phyloP scores from a whole-genome alignment of 208 protist genomes.

The Herpetomonas samuelpessoai region DNA sequence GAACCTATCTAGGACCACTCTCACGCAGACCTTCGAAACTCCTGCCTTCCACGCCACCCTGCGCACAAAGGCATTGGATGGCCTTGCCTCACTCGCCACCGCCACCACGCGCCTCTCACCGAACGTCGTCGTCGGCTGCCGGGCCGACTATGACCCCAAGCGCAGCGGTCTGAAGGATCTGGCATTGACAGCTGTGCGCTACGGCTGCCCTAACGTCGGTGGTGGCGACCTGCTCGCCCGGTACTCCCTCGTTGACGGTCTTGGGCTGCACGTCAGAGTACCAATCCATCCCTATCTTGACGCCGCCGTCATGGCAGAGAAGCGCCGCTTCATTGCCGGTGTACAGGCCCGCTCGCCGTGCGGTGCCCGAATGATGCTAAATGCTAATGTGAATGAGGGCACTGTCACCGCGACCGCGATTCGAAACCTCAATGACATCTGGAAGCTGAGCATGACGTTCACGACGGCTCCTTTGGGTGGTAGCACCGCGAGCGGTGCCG shows the following conservation, averaged over 20 bases:
- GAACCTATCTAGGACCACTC: slow-evolving; percentile 6
- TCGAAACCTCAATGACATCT: slow-evolving; percentile 55
- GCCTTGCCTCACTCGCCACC: slow-evolving; percentile 24
- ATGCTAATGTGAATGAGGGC: slow-evolving; percentile 45
- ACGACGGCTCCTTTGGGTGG: too few species aligned
- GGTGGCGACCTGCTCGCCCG: slow-evolving; percentile 53
- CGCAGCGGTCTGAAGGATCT: slow-evolving; percentile 63
- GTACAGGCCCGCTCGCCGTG: slow-evolving; percentile 48
- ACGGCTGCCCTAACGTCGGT: slow-evolving; percentile 33
- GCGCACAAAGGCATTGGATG: slow-evolving; percentile 25
- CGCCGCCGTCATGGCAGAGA: slow-evolving; percentile 49
- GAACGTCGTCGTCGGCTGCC: slow-evolving; percentile 27
- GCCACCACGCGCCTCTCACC: slow-evolving; percentile 36
- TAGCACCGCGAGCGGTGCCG: too few species aligned
- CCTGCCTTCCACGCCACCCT: slow-evolving; percentile 31
- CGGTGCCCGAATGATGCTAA: slow-evolving; percentile 52
- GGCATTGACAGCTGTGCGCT: slow-evolving; percentile 27
- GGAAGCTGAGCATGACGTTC: slow-evolving; percentile 53
- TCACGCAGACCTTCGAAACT: slow-evolving; percentile 32
- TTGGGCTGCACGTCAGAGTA: slow-evolving; percentile 43
- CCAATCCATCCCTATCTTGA: slow-evolving; percentile 42
- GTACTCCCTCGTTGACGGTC: slow-evolving; percentile 46
- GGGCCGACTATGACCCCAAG: slow-evolving; percentile 52
- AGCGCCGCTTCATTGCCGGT: slow-evolving; percentile 51
- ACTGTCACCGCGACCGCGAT: slow-evolving; percentile 34